Evolutionary conservation across 345 rosid genomes (phyloP), one percentile per base, ranked within the genome.

Genomic region (Melaleuca quinquenervia): DNA sequence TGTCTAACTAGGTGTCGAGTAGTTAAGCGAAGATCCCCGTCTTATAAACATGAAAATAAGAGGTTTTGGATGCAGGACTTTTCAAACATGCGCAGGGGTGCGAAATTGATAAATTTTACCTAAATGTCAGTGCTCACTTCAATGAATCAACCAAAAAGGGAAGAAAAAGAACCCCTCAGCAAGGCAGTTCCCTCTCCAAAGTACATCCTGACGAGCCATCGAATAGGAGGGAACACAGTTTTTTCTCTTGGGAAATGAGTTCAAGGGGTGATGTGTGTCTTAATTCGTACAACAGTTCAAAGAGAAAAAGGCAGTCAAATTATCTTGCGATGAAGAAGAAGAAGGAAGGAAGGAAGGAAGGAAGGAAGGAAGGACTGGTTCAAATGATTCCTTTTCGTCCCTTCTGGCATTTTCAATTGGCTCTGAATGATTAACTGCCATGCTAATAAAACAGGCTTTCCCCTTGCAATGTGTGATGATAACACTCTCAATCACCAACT

Each of bases 21-120:
- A 70, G 44, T 20, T 1, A 5, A 0, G 11, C 32, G 3, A 8
- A 0, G 11, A 70, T 20, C 21, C 18, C 6, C 1, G 0, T 70
- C 24, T 1, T 32, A 32, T 70, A 70, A 32, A 70, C 10, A 32
- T 32, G 32, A 70, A 18, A 32, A 18, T 18, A 70, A 5, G 6
- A 70, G 41, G 24, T 32, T 70, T 32, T 8, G 24, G 24, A 18
- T 70, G 32, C 0, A 1, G 3, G 3, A 70, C 18, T 70, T 70
- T 45, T 70, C 2, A 1, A 32, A 70, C 5, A 70, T 70, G 48
- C 45, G 24, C 21, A 18, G 2, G 18, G 2, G 24, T 20, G 24
- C 20, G 55, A 53, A 53, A 53, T 53, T 8, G 78, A 32, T 13
- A 8, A 53, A 53, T 45, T 8, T 70, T 70, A 8, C 76, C 76